phyloP scores from a whole-genome alignment of 768 basidiomycete species.

The Psilocybe sp. region DNA sequence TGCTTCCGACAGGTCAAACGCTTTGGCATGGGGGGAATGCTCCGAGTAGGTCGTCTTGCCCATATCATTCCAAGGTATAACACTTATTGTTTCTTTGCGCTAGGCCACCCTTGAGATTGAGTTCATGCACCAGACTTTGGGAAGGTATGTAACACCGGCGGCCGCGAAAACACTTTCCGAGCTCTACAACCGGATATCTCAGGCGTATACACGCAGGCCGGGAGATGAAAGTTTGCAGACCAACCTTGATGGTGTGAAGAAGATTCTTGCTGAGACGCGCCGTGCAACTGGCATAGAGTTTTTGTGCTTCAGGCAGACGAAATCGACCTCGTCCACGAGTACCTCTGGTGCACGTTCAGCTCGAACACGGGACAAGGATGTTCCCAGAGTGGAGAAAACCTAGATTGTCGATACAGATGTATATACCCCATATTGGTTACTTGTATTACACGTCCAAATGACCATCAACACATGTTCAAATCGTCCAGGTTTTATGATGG shows the following conservation, averaged over 20 bases:
- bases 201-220: constrained; percentile 82
- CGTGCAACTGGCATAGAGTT: constrained; percentile 93
- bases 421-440: too few species aligned
- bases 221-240: constrained; percentile 85
- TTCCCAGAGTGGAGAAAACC: constrained; percentile 16
- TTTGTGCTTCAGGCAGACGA: constrained; percentile 84
- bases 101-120: constrained; percentile 98
- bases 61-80: neutral
- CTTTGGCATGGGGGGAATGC: constrained; percentile 98
- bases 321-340: constrained; percentile 34
- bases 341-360: constrained; percentile 16
- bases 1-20: constrained; percentile 87
- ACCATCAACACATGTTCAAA: too few species aligned
- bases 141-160: constrained; percentile 77
- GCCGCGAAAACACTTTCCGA: constrained; percentile 87
- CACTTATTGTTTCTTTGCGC: constrained; percentile 5
- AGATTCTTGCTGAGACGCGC: constrained; percentile 82
- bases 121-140: constrained; percentile 95
- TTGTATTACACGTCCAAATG: too few species aligned
- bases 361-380: constrained; percentile 26
- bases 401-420: constrained; percentile 6
- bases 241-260: constrained; percentile 89
- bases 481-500: too few species aligned
- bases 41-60: constrained; percentile 62
- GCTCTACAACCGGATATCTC: constrained; percentile 91